Percentiles rank a stretch among this genome's conserved stretches.
These are phyloP conservation scores for Aspergillus aculeatinus DNA, from an alignment of 2,329 filamentous ascomycete genomes.

Conservation along the genomic window DNA sequence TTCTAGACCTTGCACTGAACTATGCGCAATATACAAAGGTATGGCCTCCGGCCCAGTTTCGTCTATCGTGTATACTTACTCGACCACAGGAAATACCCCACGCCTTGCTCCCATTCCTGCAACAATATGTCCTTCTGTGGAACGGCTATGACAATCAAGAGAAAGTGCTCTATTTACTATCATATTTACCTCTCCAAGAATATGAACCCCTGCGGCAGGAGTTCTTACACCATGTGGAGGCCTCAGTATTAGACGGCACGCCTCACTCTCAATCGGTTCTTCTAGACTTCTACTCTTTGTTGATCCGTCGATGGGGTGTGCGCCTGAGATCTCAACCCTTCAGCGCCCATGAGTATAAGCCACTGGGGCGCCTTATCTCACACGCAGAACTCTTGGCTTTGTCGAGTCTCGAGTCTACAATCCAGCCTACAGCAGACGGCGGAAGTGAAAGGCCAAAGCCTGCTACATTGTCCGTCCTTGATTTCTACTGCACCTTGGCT, in stretches of 20 bases:
- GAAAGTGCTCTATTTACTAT: slow-evolving; percentile 37
- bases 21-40: slow-evolving; percentile 44
- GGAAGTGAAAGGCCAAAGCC: slow-evolving; percentile 23
- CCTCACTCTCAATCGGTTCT: slow-evolving; percentile 58
- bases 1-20: slow-evolving; percentile 33
- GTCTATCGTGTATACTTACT: slow-evolving; percentile 5
- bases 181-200: slow-evolving; percentile 33
- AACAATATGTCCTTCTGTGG: slow-evolving; percentile 60
- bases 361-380: slow-evolving; percentile 48
- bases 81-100: slow-evolving; percentile 32
- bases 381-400: slow-evolving; percentile 56
- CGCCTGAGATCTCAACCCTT: slow-evolving; percentile 31
- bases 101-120: slow-evolving; percentile 38
- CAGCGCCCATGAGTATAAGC: slow-evolving; percentile 27
- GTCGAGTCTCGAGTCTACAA: slow-evolving; percentile 55
- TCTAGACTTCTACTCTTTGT: slow-evolving; percentile 64
- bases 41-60: not conserved
- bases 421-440: slow-evolving; percentile 13
- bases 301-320: slow-evolving; percentile 59
- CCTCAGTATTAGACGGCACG: slow-evolving; percentile 37
- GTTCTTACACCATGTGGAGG: slow-evolving; percentile 44
- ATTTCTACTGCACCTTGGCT: slow-evolving; percentile 68
- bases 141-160: slow-evolving; percentile 58
- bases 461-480: slow-evolving; percentile 55
- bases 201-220: slow-evolving; percentile 36